These are phyloP conservation scores for Pascua sp. DNA, from an alignment of 1,284 basidiomycete genomes.

Conservation along the genomic window DNA sequence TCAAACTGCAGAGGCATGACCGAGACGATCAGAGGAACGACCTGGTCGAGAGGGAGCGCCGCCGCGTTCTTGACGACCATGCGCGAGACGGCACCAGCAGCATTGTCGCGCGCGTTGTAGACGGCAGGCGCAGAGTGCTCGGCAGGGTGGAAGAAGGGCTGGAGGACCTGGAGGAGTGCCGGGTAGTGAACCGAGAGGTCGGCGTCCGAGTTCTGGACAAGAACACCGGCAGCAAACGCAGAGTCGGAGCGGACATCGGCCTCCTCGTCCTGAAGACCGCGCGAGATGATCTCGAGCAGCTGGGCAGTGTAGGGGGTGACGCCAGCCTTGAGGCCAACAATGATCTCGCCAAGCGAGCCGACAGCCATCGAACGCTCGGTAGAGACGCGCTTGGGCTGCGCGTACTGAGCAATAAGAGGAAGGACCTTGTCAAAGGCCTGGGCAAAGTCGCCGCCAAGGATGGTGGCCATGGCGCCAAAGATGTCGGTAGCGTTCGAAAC, in stretches of 20 bases:
- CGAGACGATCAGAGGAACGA: slow-evolving; percentile 76
- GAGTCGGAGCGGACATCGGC: slow-evolving; percentile 94
- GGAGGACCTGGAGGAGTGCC: slow-evolving; percentile 71
- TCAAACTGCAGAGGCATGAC: slow-evolving; percentile 86
- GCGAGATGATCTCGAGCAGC: slow-evolving; percentile 75
- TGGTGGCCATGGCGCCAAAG: slow-evolving; percentile 82
- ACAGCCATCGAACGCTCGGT: slow-evolving; percentile 92
- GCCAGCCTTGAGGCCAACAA: slow-evolving; percentile 82
- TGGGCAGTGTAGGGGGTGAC: slow-evolving; percentile 77
- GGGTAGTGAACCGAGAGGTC: slow-evolving; percentile 83
- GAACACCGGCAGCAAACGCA: slow-evolving; percentile 87
- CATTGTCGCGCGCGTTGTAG: slow-evolving; percentile 91
- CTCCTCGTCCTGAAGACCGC: slow-evolving; percentile 78
- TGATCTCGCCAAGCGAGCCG: slow-evolving; percentile 92
- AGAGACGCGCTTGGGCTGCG: slow-evolving; percentile 78
- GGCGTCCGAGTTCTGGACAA: slow-evolving; percentile 79
- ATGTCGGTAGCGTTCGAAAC: slow-evolving; percentile 93
- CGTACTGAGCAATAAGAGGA: slow-evolving; percentile 88
- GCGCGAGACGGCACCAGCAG: slow-evolving; percentile 84
- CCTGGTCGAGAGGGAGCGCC: slow-evolving; percentile 80
- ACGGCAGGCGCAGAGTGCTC: slow-evolving; percentile 56
- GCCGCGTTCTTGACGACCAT: slow-evolving; percentile 78
- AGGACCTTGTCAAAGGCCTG: slow-evolving; percentile 80
- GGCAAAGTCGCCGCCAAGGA: slow-evolving; percentile 80
- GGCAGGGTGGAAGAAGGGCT: slow-evolving; percentile 72